phyloP scores from a whole-genome alignment of 768 basidiomycete genomes.

The Rhodotorula babjevae region DNA sequence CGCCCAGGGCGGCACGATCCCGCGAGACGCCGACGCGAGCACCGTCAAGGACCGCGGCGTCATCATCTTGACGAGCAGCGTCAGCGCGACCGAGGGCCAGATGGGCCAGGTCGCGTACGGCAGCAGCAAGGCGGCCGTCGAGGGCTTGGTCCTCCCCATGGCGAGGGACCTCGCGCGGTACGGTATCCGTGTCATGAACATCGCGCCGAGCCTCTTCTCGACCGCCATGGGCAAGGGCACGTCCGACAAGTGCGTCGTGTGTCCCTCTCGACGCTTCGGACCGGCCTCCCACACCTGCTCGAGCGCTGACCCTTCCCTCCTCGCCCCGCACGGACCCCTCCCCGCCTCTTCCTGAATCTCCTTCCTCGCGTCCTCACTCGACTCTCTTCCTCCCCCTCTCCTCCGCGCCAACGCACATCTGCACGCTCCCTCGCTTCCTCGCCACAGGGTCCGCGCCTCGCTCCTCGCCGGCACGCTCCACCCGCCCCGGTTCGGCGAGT shows the following conservation, averaged over 20 bases:
- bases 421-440: neutral
- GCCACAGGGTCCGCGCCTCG: neutral
- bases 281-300: too few species aligned
- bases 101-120: slow-evolving; percentile 59
- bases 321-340: too few species aligned
- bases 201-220: slow-evolving; percentile 58
- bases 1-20: slow-evolving; percentile 45
- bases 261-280: too few species aligned
- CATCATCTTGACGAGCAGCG: slow-evolving; percentile 44
- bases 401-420: neutral
- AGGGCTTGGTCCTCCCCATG: slow-evolving; percentile 60
- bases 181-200: slow-evolving; percentile 51
- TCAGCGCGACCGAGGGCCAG: slow-evolving; percentile 46
- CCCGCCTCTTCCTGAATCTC: neutral
- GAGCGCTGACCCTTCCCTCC: too few species aligned
- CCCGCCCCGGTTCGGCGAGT: slow-evolving; percentile 53
- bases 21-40: slow-evolving; percentile 43
- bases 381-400: neutral
- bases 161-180: slow-evolving; percentile 58
- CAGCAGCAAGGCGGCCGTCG: slow-evolving; percentile 58
- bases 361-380: neutral
- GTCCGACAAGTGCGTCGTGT: slow-evolving; percentile 42
- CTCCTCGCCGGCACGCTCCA: slow-evolving; percentile 43
- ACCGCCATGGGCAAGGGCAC: slow-evolving; percentile 49
- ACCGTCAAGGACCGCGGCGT: slow-evolving; percentile 55